Base-by-base conservation (phyloP, 1,284 basidiomycete species). In the Ceratobasidium sp. region DNA sequence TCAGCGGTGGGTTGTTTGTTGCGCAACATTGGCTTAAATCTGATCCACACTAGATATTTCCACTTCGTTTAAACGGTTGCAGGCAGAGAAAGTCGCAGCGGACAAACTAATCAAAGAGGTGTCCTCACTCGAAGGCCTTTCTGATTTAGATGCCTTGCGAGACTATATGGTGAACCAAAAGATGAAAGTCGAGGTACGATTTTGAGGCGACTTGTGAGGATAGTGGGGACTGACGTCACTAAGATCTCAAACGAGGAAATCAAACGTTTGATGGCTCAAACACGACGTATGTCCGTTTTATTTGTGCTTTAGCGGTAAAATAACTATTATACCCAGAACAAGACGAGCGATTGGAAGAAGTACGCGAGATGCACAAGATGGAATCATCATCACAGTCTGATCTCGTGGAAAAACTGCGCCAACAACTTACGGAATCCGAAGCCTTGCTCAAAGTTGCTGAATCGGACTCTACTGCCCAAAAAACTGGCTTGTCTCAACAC, bases 261-360 rank as follows among this genome's bases (percentile, higher is more conserved):
- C 75, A 89, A 88, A 76, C 86, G 90, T 54, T 81, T 96, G 29
- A 90, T 86, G 74, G 86, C 85, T 74, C 92, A 92, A 79, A 84
- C 95, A 11, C 87, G 86, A 74, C 85, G 95, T 95, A 80, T 80
- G 88, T 82, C 39, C 74, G 19, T 19, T 2, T 22, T 58, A 65
- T 34, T 24, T 27, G n/a, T 8, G 31, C 2, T 2, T 34, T 11
- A 7, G 31, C 22, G 41, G 13, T 4, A 37, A 6, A n/a, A 37
- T 74, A 11, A 66, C 39, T 48, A 48, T 54, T 41, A 76, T 8
- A 53, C 41, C 8, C 78, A 96, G 95, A 89, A 37, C 94, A 96
- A 83, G 93, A 94, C 71, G 90, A 89, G 65, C 90, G 91, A 1
- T 87, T 94, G 24, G 91, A 93, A 77, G 94, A 96, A 80, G 84